Percentiles rank a stretch among this genome's conserved stretches.
Evolutionary conservation across 1,139 yeast genomes (phyloP).

Genomic region (Suhomyces choctaworum): DNA sequence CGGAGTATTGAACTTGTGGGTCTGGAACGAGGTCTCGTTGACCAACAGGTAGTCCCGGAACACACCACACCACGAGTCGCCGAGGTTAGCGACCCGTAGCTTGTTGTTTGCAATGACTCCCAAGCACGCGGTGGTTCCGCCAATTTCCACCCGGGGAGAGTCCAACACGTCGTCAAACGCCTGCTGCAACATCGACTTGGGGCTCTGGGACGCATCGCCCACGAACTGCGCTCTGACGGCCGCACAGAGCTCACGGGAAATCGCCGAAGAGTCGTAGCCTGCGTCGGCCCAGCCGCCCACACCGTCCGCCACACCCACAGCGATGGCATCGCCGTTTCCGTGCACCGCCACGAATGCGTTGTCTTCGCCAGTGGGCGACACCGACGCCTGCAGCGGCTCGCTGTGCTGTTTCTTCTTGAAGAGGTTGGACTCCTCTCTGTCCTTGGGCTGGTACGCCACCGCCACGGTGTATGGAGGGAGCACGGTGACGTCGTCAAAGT

Average conservation of each 20-base stretch:
- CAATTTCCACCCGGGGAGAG: conserved; percentile 72
- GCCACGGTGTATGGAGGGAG: conserved; percentile 52
- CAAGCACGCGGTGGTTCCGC: conserved; percentile 93
- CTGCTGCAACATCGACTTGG: conserved; percentile 51
- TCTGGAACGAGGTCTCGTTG: conserved; percentile 72
- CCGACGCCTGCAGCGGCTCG: conserved; percentile 35
- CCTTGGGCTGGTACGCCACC: conserved; percentile 74
- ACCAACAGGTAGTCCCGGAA: conserved; percentile 67
- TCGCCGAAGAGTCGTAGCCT: conserved; percentile 86
- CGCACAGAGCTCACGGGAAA: conserved; percentile 66
- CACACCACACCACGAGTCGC: conserved; percentile 94
- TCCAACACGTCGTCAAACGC: conserved; percentile 56
- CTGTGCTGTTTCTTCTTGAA: conserved; percentile 34
- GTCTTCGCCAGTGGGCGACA: conserved; percentile 84
- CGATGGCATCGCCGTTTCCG: conserved; percentile 46
- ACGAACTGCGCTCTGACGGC: conserved; percentile 37
- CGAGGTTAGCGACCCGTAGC: conserved; percentile 74
- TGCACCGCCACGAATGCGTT: conserved; percentile 62
- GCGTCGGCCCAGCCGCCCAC: conserved; percentile 97
- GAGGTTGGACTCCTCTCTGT: conserved; percentile 51
- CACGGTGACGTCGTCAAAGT: conserved; percentile 26
- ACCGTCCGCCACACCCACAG: conserved; percentile 94
- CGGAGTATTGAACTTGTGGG: conserved; percentile 89
- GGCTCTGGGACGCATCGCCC: conserved; percentile 22
- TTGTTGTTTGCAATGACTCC: conserved; percentile 62